Evolutionary conservation across 2,329 filamentous ascomycete genomes (phyloP), one percentile per base, ranked within the genome.

Genomic region (Aaosphaeria pasadenensis): DNA sequence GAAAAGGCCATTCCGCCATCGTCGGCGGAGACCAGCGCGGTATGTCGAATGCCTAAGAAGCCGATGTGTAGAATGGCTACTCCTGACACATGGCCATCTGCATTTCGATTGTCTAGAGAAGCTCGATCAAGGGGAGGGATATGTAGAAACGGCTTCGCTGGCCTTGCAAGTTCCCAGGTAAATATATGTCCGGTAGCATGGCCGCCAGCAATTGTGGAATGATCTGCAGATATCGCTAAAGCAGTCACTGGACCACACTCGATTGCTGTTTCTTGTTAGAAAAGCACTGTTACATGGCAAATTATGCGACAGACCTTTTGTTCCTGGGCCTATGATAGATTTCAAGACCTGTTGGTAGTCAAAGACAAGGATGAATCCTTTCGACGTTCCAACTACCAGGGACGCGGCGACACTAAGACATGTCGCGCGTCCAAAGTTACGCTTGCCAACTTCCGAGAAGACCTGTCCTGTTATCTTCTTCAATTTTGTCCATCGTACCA

Each of bases 1-100:
- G 94, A 96, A 69, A 99, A 99, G 0, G 94, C 92, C 95, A 99
- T 99, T 17, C 95, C 94, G 43, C 84, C 84, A 61, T 95, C 89
- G 70, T 99, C 91, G 2, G 94, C 94, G 4, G 94, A 99, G 7
- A 97, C 91, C 5, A 99, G 77, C 4, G 95, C 94, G 11, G 94
- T 99, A 61, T 94, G 91, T 50, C 95, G 82, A 3, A 89, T 96
- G 6, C 92, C 94, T 5, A 99, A 77, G 65, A 99, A 99, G 0
- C 92, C 94, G n/a, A 99, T 73, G 69, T 99, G 91, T 5, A 94
- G 84, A 40, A 99, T 83, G 3, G 89, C 81, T 31, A 85, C 84
- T 51, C 87, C 87, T 5, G 84, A 79, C 17, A 94, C 74, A 72
- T 99, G 94, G 1, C 94, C 92, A 74, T 97, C 91, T 1, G 73